Evolutionary conservation across 2,329 filamentous ascomycete genomes (phyloP).

Genomic region (Aspergillus fischeri): DNA sequence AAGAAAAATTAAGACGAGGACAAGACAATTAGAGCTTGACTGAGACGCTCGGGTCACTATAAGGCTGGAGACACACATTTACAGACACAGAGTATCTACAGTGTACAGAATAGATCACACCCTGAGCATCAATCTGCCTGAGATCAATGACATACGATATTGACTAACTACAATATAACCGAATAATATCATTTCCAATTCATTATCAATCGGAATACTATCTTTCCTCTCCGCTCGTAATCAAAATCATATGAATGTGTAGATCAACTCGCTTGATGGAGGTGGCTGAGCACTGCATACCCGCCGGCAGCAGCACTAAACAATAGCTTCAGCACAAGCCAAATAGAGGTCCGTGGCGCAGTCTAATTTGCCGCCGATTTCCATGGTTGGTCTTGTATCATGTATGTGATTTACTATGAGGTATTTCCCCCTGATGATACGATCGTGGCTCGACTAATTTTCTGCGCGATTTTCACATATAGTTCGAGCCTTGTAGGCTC

Average conservation of each 20-base stretch:
- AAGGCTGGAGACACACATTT: slow-evolving; percentile 4
- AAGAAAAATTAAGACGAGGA: neutral
- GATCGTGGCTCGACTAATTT: neutral
- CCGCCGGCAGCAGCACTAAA: neutral
- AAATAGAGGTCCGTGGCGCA: slow-evolving; percentile 4
- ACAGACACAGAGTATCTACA: no score
- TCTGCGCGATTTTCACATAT: neutral
- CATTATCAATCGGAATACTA: neutral
- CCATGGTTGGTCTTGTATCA: neutral
- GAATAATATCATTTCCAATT: neutral
- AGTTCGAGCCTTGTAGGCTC: neutral
- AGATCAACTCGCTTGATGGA: neutral
- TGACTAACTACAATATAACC: neutral
- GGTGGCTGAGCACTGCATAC: slow-evolving; percentile 10
- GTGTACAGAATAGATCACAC: neutral
- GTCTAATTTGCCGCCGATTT: neutral
- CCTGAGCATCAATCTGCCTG: no score
- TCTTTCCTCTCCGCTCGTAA: neutral
- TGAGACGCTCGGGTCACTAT: slow-evolving; percentile 12
- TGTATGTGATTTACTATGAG: neutral
- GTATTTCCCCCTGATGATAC: neutral
- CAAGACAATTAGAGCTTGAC: neutral
- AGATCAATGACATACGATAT: neutral
- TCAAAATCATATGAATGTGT: slow-evolving; percentile 5
- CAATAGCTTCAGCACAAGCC: slow-evolving; percentile 5